Evolutionary conservation across 495 filamentous ascomycete genomes (phyloP).

Genomic region (Penicillium coprophilum): DNA sequence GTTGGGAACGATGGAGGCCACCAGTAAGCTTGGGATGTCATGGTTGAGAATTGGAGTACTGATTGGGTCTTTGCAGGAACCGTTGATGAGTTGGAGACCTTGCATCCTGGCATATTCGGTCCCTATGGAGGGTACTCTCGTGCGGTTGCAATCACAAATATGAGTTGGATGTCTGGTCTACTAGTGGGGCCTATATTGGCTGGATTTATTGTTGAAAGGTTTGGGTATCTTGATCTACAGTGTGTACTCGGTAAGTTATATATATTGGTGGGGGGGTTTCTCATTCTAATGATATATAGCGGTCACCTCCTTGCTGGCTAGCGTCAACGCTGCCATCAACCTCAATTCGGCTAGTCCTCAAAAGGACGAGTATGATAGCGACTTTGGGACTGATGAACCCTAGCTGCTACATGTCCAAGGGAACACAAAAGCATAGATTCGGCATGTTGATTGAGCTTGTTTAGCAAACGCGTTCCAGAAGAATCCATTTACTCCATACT

Average conservation of each 20-base stretch:
- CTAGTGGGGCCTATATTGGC: conserved; percentile 39
- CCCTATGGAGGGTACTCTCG: conserved; percentile 39
- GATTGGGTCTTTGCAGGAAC: conserved; percentile 15
- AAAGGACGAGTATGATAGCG: background rate
- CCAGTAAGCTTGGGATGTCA: conserved; percentile 22
- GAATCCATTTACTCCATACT: background rate
- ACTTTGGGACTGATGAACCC: background rate
- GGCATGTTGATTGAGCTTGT: background rate
- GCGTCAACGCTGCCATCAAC: conserved; percentile 1
- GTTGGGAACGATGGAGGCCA: conserved; percentile 34
- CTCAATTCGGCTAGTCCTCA: background rate
- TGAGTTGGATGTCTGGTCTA: conserved; percentile 37
- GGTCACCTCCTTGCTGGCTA: background rate
- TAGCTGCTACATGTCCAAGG: background rate
- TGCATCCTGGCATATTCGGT: conserved; percentile 36
- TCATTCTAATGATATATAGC: background rate
- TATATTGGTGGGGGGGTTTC: background rate
- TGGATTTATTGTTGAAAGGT: conserved; percentile 29
- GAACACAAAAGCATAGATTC: background rate
- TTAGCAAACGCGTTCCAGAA: background rate
- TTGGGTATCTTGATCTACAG: conserved; percentile 38
- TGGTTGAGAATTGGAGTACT: background rate
- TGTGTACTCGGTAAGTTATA: conserved; percentile 31
- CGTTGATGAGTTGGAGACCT: conserved; percentile 27
- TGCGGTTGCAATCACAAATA: conserved; percentile 35